Conservation (phyloP, 345 rosid genomes). For the Nasturtium officinale region DNA sequence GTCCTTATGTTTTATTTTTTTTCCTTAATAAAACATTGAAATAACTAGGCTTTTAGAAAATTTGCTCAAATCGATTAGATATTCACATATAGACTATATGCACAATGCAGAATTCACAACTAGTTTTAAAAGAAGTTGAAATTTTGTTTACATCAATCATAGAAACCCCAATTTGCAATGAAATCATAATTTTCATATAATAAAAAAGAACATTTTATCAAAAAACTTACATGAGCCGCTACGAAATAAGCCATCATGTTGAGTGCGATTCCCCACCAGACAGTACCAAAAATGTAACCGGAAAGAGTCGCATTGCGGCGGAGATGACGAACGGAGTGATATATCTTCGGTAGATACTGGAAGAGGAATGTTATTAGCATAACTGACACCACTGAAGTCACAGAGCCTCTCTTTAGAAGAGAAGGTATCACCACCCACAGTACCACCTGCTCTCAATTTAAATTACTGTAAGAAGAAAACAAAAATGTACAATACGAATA, state of each 20-base stretch:
- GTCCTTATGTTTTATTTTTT: too few species aligned
- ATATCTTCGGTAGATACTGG: constrained; percentile 94
- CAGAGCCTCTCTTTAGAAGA: constrained; percentile 61
- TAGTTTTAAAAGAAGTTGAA: constrained; percentile 5
- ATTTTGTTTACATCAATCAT: not conserved
- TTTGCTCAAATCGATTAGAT: not conserved
- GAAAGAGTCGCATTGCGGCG: constrained; percentile 86
- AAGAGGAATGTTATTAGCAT: constrained; percentile 70
- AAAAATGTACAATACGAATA: constrained; percentile 35
- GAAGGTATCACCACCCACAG: constrained; percentile 80
- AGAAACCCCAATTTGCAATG: not conserved
- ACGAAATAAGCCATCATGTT: constrained; percentile 93
- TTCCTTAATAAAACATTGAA: not conserved
- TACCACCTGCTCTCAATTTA: constrained; percentile 56
- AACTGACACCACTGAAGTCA: constrained; percentile 67
- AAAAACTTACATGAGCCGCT: constrained; percentile 81
- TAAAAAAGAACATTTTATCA: not conserved
- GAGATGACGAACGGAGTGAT: constrained; percentile 79
- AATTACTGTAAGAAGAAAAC: constrained; percentile 30
- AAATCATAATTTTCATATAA: not conserved
- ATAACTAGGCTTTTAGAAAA: not conserved
- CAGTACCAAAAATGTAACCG: constrained; percentile 93
- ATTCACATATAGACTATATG: not conserved
- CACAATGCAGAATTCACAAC: not conserved
- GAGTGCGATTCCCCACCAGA: constrained; percentile 98